phyloP scores from a whole-genome alignment of 305 asterid genomes.

The Coffea humblotiana region DNA sequence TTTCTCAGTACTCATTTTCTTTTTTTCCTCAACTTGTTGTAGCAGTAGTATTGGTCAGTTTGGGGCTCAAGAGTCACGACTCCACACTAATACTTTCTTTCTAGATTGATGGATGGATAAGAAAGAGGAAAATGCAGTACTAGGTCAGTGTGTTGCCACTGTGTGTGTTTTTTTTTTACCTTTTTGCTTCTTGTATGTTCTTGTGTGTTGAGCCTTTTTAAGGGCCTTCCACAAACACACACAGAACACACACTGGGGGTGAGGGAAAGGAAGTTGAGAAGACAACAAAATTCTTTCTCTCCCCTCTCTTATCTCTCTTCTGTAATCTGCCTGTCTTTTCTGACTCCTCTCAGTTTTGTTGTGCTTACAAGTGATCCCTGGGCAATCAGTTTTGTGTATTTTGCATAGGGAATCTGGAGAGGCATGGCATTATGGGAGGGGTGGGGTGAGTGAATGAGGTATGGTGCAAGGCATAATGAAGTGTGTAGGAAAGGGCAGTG shows the following conservation, averaged over 20 bases:
- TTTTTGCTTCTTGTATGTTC: background rate
- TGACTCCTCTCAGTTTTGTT: background rate
- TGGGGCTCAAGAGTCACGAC: background rate
- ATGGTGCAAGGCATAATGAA: background rate
- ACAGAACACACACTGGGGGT: slow-evolving; percentile 5
- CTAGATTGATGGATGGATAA: background rate
- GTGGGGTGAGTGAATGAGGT: background rate
- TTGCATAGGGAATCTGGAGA: slow-evolving; percentile 1
- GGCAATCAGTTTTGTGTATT: background rate
- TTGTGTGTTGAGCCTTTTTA: no score
- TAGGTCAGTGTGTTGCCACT: background rate
- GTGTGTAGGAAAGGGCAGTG: background rate
- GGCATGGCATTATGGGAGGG: background rate
- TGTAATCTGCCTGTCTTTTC: background rate
- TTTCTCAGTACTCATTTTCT: slow-evolving; percentile 23
- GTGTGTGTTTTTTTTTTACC: background rate
- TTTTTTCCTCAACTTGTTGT: background rate
- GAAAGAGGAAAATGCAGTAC: background rate
- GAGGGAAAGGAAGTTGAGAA: background rate
- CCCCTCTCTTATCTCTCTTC: background rate
- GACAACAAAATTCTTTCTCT: background rate
- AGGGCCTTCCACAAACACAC: background rate
- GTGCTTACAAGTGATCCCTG: background rate
- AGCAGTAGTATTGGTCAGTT: background rate
- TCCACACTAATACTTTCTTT: background rate